These are phyloP conservation scores for Aspergillus fumigatiaffinis DNA, from an alignment of 2,329 filamentous ascomycete species.

Conservation along the genomic window DNA sequence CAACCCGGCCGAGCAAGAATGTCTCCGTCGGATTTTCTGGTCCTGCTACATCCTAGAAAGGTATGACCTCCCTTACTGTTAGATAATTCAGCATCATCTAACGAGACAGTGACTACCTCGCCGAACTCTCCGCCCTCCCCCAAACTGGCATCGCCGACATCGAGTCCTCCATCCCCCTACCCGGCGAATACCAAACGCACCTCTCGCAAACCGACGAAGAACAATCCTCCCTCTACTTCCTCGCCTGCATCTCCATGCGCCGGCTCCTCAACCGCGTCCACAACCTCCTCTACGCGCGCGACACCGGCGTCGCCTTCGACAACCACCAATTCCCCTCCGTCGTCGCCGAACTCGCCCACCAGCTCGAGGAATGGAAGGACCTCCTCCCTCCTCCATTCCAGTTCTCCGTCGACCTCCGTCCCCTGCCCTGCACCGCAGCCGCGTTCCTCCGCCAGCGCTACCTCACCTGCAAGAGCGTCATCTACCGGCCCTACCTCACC, in stretches of 20 bases:
- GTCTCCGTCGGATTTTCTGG: constrained; percentile 52
- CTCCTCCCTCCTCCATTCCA: constrained; percentile 27
- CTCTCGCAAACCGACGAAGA: constrained; percentile 38
- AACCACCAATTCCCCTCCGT: constrained; percentile 46
- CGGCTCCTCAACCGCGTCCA: constrained; percentile 23
- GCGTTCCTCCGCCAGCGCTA: constrained; percentile 51
- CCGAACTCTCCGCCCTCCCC: constrained; percentile 50
- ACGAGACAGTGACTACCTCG: constrained; percentile 54
- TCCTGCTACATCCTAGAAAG: constrained; percentile 54
- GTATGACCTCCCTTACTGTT: constrained; percentile 25
- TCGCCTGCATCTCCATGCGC: constrained; percentile 48
- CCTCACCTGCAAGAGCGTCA: constrained; percentile 50
- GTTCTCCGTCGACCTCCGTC: constrained; percentile 30
- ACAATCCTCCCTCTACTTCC: constrained; percentile 50
- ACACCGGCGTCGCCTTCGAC: constrained; percentile 45
- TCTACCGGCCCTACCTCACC: constrained; percentile 51
- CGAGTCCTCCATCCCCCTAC: constrained; percentile 49
- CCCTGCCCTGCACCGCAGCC: constrained; percentile 39
- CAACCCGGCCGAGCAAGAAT: constrained; percentile 43
- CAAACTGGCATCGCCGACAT: constrained; percentile 50
- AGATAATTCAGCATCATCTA: too few relatives aligned
- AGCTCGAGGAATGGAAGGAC: constrained; percentile 34
- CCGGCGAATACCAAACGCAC: constrained; percentile 48
- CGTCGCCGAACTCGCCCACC: constrained; percentile 36
- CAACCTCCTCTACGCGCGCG: constrained; percentile 45